Evolutionary conservation across 805 yeast genomes (phyloP).

Genomic region (Ogataea methylovora): DNA sequence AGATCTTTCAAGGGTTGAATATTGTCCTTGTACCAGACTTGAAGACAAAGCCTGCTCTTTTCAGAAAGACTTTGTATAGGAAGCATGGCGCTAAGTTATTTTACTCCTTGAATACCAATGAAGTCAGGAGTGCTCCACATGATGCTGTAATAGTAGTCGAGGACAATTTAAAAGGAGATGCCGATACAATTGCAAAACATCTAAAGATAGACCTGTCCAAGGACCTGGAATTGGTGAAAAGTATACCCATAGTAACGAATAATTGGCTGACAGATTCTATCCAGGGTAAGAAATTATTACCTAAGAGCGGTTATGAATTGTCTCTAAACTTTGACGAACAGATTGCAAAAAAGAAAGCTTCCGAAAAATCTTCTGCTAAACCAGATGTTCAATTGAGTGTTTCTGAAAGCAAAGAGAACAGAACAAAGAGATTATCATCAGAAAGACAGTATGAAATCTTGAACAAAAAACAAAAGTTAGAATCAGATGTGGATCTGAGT

Average conservation of each 20-base stretch:
- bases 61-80: conserved; percentile 16
- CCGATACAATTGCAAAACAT: no score
- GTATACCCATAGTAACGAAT: background rate
- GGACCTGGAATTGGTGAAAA: no score
- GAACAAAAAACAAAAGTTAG: background rate
- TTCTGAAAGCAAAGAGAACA: background rate
- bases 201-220: no score
- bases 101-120: conserved; percentile 1
- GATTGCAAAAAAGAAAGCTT: no score
- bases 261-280: background rate
- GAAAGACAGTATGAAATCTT: background rate
- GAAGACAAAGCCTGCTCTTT: conserved; percentile 8
- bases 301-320: no score
- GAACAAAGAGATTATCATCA: background rate
- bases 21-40: conserved; percentile 14
- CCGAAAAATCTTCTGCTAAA: no score
- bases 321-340: no score
- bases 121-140: background rate
- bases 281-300: background rate
- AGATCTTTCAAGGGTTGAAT: conserved; percentile 9
- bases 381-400: background rate
- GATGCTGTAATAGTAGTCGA: no score
- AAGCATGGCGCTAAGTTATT: conserved; percentile 19
- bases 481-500: conserved; percentile 8
- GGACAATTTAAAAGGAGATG: no score